Evolutionary conservation across 2,329 filamentous ascomycete species (phyloP), one percentile per base, ranked within the genome.

Genomic region (Trichoderma semiorbis): DNA sequence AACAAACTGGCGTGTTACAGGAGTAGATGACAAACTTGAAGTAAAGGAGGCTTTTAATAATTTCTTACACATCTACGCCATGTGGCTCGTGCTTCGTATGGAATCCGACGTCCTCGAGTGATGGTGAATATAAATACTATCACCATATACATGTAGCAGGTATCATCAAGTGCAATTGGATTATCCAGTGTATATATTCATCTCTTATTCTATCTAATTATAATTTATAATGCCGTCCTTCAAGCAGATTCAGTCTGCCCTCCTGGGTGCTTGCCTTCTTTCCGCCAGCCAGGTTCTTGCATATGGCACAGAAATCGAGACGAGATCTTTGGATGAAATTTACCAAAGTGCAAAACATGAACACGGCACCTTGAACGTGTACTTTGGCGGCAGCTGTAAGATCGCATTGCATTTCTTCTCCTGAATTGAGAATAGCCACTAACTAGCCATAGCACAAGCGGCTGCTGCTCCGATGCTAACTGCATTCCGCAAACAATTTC

Each of bases 361-460:
- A 60, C n/a, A 7, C 14, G 66, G 55, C 8, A 61, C 24, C 11
- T 50, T 69, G 34, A 60, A 43, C 10, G 55, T 69, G n/a, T 69
- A 61, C 26, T 61, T 69, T 61, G 55, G 66, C 1, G 66, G 66
- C 11, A 69, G 66, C 32, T 69, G 66, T 69, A 69, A 18, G 36
- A 21, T n/a, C 5, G 12, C 21, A 36, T 12, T 26, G 36, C 16
- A 5, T n/a, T 16, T 10, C 34, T 12, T 30, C 24, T n/a, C 11
- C 18, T 11, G 5, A 18, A 6, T n/a, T 26, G 18, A 30, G 32
- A 47, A 43, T 12, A 21, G 14, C 5, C 6, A 69, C 34, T 60
- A 34, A 55, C 7, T 47, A 24, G 16, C 3, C 21, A 61, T 16
- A 69, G 66, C 66, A 12, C 66, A 69, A 32, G 66, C 66, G 18